phyloP scores from a whole-genome alignment of 805 yeast genomes.

The Zygosaccharomyces siamensis region DNA sequence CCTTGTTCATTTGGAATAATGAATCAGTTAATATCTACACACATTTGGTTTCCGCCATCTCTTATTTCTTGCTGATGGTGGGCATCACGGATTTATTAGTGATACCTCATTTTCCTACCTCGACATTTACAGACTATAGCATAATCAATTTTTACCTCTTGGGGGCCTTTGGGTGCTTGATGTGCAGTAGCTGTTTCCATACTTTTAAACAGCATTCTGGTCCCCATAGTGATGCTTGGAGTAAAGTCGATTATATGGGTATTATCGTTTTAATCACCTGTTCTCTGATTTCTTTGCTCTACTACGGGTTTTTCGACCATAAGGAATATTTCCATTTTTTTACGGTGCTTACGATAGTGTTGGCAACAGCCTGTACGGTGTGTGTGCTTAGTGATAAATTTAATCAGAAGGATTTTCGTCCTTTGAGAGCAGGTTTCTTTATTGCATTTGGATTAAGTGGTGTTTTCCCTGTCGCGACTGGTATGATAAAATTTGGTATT shows the following conservation, averaged over 20 bases:
- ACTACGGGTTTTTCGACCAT: slow-evolving; percentile 42
- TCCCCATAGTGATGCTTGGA: slow-evolving; percentile 49
- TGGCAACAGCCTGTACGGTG: slow-evolving; percentile 59
- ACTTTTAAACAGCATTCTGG: slow-evolving; percentile 62
- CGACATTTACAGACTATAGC: slow-evolving; percentile 42
- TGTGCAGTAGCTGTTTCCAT: slow-evolving; percentile 64
- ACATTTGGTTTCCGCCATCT: slow-evolving; percentile 47
- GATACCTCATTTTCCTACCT: slow-evolving; percentile 34
- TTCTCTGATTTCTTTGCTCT: slow-evolving; percentile 50
- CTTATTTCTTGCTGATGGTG: slow-evolving; percentile 27
- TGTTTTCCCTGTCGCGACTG: slow-evolving; percentile 59
- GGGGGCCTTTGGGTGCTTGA: slow-evolving; percentile 57
- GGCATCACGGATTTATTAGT: slow-evolving; percentile 29
- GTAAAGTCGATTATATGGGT: slow-evolving; percentile 72
- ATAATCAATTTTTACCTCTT: slow-evolving; percentile 50
- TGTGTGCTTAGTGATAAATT: slow-evolving; percentile 65
- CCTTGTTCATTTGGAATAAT: slow-evolving; percentile 56
- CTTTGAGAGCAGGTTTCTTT: slow-evolving; percentile 73
- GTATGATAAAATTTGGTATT: slow-evolving; percentile 47
- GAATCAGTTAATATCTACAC: slow-evolving; percentile 69
- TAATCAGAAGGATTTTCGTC: slow-evolving; percentile 61
- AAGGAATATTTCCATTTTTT: slow-evolving; percentile 27
- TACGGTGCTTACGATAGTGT: slow-evolving; percentile 40
- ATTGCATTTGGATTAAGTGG: slow-evolving; percentile 75
- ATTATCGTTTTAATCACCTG: slow-evolving; percentile 64